Percentiles rank a stretch among this genome's conserved stretches.
These are phyloP conservation scores for Hagleromyces aurorensis DNA, from an alignment of 805 yeast species.

Conservation along the genomic window DNA sequence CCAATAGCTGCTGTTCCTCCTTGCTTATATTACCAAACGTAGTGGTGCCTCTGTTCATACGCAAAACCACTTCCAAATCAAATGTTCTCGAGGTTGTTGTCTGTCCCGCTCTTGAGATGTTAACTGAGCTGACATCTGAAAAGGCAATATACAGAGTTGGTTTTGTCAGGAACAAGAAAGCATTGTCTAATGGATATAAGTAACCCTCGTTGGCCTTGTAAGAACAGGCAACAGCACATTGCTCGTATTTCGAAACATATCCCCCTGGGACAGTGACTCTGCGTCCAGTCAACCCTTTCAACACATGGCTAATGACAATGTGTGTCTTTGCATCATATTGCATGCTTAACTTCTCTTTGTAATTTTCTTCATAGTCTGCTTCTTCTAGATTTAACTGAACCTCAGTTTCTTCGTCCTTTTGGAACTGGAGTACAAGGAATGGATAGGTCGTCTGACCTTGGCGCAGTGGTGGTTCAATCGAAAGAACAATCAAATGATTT, in stretches of 20 bases:
- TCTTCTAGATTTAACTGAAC: slow-evolving; percentile 81
- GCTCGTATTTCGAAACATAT: slow-evolving; percentile 65
- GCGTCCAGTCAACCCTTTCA: slow-evolving; percentile 84
- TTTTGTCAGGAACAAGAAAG: slow-evolving; percentile 84
- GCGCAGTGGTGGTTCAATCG: slow-evolving; percentile 93
- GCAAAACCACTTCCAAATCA: slow-evolving; percentile 73
- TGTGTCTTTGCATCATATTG: slow-evolving; percentile 79
- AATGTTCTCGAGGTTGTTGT: slow-evolving; percentile 80
- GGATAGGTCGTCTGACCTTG: slow-evolving; percentile 98
- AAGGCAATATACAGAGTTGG: slow-evolving; percentile 90
- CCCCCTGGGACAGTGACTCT: slow-evolving; percentile 80
- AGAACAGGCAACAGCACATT: slow-evolving; percentile 86
- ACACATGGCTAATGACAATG: slow-evolving; percentile 77
- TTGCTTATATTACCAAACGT: slow-evolving; percentile 82
- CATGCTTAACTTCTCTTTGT: slow-evolving; percentile 64
- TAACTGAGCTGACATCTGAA: slow-evolving; percentile 66
- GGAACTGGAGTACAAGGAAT: slow-evolving; percentile 81
- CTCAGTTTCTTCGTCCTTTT: slow-evolving; percentile 84
- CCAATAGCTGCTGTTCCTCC: slow-evolving; percentile 80
- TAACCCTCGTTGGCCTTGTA: slow-evolving; percentile 94
- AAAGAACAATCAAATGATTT: slow-evolving; percentile 80
- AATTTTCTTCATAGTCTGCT: slow-evolving; percentile 67
- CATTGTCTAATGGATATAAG: slow-evolving; percentile 84
- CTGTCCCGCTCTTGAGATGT: slow-evolving; percentile 83
- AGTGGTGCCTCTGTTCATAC: slow-evolving; percentile 60